Conservation (phyloP, 768 basidiomycete genomes). For the Russula sp. region DNA sequence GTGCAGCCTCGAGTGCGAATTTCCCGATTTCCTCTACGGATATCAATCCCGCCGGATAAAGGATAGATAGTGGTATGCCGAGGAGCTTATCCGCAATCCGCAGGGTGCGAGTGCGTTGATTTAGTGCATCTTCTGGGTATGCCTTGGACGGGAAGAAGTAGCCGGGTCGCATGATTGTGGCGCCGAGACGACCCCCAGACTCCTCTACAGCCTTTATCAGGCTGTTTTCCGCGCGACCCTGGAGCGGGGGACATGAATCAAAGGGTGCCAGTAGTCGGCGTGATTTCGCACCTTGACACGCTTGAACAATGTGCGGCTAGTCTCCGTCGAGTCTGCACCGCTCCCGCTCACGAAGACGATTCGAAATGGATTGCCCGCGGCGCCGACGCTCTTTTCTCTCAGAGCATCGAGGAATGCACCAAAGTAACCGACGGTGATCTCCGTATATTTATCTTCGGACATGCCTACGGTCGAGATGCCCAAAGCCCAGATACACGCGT, state of each 20-base stretch:
- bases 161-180: constrained; percentile 16
- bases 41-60: constrained; percentile 7
- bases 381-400: constrained; percentile 18
- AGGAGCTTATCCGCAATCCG: constrained; percentile 13
- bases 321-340: constrained; percentile 26
- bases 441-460: constrained; percentile 19
- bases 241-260: neutral
- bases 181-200: constrained; percentile 11
- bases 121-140: constrained; percentile 15
- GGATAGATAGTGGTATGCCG: neutral
- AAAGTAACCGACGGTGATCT: constrained; percentile 26
- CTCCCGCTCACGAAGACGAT: constrained; percentile 27
- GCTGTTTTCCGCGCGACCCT: constrained; percentile 20
- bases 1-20: constrained; percentile 16
- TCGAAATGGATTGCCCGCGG: constrained; percentile 22
- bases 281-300: constrained; percentile 24
- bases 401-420: constrained; percentile 12
- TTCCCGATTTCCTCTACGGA: constrained; percentile 8
- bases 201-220: constrained; percentile 2
- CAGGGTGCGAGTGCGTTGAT: constrained; percentile 5
- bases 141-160: constrained; percentile 20
- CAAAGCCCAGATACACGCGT: constrained; percentile 27
- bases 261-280: neutral
- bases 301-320: constrained; percentile 20
- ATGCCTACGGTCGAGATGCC: constrained; percentile 17